Base-by-base conservation (phyloP, 2,329 filamentous ascomycete species). In the Neopestalotiopsis sp. region DNA sequence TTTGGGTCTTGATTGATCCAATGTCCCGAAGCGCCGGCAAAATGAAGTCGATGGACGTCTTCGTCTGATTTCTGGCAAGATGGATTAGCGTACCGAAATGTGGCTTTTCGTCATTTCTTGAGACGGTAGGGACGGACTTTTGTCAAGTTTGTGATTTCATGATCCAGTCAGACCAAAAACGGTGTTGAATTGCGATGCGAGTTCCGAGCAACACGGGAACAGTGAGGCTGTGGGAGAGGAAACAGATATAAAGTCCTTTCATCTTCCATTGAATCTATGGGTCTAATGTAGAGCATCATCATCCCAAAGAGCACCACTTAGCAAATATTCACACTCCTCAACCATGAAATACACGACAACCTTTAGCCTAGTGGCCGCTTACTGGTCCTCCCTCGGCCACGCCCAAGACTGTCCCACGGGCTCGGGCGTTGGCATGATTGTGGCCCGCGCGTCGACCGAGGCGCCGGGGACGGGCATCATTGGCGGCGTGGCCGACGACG, bases 381-480 rank as follows among this genome's bases (percentile, higher is more conserved):
- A 10, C n/a, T 66, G 3, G 24, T 38, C 10, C 10, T 45, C 63
- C 24, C 53, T 38, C 10, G 14, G 45, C 49, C 28, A 58, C 9
- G 63, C 63, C 12, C 63, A 66, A 56, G 28, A 67, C 17, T 69
- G 68, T 58, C 68, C 68, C 6, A 67, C 68, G 2, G 68, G 68
- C 30, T 49, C 42, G 4, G 64, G 68, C 58, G 64, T 69, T 1
- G 68, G 68, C 71, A 80, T 81, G 69, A 79, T 82, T 63, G 78
- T 80, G 5, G 78, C 78, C 0, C 76, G 80, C 9, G 80, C 77
- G 13, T 76, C 74, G 40, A 77, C 76, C 20, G 79, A 80, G 72
- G n/a, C 61, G 10, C 72, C 74, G 2, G 79, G 79, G 3, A 74
- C 79, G 56, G 80, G 79, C n/a, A 73, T 76, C 6, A 75, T 78